Base-by-base conservation (phyloP, 2,329 filamentous ascomycete genomes). In the Thermothelomyces thermophilus region DNA sequence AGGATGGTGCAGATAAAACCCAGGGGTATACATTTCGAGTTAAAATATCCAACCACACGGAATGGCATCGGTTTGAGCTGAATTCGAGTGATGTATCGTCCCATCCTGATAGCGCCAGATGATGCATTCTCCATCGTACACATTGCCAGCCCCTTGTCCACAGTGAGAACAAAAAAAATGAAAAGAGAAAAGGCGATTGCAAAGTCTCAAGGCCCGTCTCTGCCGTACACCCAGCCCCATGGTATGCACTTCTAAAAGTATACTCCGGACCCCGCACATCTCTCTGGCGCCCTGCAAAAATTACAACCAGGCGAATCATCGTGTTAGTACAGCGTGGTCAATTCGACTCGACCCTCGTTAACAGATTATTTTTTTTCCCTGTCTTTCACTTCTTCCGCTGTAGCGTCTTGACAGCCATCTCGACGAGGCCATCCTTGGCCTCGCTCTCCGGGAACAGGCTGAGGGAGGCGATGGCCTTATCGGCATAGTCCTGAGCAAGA, bases 331-430 rank as follows among this genome's bases (percentile, higher is more conserved):
- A 52, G 44, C 54, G 16, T 41, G 19, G 40, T 33, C 42, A 47
- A 34, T 14, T 30, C 8, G 39, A 8, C 34, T 17, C 10, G n/a
- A n/a, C n/a, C n/a, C n/a, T n/a, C n/a, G n/a, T n/a, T n/a, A n/a
- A n/a, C n/a, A n/a, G n/a, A n/a, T n/a, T n/a, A n/a, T n/a, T n/a
- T n/a, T n/a, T n/a, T n/a, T n/a, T n/a, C n/a, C n/a, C n/a, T n/a
- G n/a, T 5, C 10, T 2, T 47, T 64, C 75, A 97, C 70, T 95
- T 96, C 66, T 89, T 79, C 63, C 91, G 79, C 70, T 89, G 84
- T 73, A 95, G 81, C 14, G 90, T 90, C 73, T 95, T 96, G 60
- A 84, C 79, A 59, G 90, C 94, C 88, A 97, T 96, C 63, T 96
- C 89, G 40, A 95, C 74, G 35, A 98, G 74, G 0, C 91, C 91